Evolutionary conservation across 345 rosid species (phyloP).

Genomic region (Firmiana major): DNA sequence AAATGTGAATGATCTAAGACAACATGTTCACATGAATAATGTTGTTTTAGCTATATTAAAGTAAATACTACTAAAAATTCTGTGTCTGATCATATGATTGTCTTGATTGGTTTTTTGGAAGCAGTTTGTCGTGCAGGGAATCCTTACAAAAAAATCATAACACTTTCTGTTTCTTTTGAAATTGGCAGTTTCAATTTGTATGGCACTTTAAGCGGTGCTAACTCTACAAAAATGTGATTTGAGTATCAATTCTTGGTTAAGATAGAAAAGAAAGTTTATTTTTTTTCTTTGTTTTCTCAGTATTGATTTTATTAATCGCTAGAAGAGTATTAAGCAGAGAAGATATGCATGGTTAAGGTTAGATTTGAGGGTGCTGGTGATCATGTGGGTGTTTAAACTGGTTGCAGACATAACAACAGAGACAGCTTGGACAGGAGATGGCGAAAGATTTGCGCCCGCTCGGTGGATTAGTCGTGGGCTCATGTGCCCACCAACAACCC

Average conservation of each 20-base stretch:
- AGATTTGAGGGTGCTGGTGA: constrained; percentile 2
- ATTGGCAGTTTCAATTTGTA: neutral
- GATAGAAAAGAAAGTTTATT: neutral
- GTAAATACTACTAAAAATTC: too few relatives aligned
- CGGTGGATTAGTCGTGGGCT: constrained; percentile 24
- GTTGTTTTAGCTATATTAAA: too few relatives aligned
- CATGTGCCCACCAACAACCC: constrained; percentile 26
- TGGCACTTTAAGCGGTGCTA: neutral
- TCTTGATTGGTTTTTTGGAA: neutral
- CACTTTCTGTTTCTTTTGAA: neutral
- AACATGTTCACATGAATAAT: too few relatives aligned
- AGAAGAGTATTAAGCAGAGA: neutral
- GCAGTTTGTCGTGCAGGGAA: constrained; percentile 21
- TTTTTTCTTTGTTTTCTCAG: neutral
- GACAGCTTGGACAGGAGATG: constrained; percentile 17
- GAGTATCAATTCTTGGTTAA: neutral
- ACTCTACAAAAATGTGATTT: too few relatives aligned
- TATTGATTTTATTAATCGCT: neutral
- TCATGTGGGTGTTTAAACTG: constrained; percentile 19
- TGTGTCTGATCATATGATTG: neutral
- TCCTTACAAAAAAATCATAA: neutral
- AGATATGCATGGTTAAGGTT: constrained; percentile 13
- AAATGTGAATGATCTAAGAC: too few relatives aligned
- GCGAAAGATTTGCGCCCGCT: constrained; percentile 2
- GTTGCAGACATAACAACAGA: constrained; percentile 12